A percentile compares a stretch with the other conserved stretches of the same genome.
phyloP scores from a whole-genome alignment of 1,284 basidiomycete species.

The Ustilago nuda region DNA sequence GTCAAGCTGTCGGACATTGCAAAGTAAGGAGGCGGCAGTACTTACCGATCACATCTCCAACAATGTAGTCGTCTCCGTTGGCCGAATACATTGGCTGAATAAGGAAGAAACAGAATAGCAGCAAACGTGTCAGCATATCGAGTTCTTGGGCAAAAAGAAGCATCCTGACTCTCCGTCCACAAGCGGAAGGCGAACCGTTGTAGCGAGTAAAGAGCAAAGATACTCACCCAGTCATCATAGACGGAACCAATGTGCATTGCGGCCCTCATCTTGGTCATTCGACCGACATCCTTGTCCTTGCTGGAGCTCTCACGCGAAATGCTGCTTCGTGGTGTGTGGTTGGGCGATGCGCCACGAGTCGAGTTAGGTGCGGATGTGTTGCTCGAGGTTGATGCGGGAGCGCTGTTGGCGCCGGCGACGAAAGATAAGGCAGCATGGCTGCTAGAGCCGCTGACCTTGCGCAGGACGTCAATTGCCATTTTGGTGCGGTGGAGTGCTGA shows the following conservation, averaged over 20 bases:
- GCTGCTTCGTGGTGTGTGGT: constrained; percentile 27
- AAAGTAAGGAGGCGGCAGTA: neutral
- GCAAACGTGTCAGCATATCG: constrained; percentile 5
- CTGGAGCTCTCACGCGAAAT: constrained; percentile 19
- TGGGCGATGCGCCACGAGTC: constrained; percentile 22
- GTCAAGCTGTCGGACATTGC: neutral
- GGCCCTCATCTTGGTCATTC: constrained; percentile 46
- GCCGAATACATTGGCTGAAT: constrained; percentile 45
- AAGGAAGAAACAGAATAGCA: neutral
- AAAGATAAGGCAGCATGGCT: constrained; percentile 16
- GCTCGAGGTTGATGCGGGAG: constrained; percentile 19
- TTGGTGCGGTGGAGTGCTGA: neutral
- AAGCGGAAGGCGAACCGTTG: neutral
- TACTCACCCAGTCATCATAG: constrained; percentile 78
- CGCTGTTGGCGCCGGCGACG: constrained; percentile 9
- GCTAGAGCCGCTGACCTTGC: constrained; percentile 31
- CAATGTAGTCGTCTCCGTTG: constrained; percentile 59
- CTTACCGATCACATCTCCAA: constrained; percentile 61
- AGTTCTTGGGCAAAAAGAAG: neutral
- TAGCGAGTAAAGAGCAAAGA: neutral
- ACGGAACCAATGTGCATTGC: constrained; percentile 78
- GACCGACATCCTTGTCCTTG: constrained; percentile 35
- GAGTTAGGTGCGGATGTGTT: constrained; percentile 32
- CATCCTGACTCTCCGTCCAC: neutral
- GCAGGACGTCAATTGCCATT: constrained; percentile 25